A percentile compares a stretch with the other conserved stretches of the same genome.
Evolutionary conservation across 148 eudicot genomes (phyloP).

Genomic region (Pouteria glomerata): DNA sequence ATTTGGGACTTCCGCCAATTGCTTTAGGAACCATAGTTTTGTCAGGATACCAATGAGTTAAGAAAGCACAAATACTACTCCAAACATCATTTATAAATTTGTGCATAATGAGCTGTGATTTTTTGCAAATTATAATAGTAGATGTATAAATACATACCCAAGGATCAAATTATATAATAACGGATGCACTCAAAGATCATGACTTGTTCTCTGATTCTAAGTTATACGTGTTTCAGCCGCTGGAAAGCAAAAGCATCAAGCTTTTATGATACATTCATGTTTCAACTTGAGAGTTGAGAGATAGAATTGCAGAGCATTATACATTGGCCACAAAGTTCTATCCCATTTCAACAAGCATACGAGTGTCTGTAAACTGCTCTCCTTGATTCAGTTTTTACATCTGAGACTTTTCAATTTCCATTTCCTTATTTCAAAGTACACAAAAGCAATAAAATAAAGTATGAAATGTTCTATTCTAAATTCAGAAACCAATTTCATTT

Average conservation of each 20-base stretch:
- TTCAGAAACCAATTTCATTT: neutral
- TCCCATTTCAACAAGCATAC: too few species aligned
- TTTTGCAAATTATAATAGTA: neutral
- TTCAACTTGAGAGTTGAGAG: neutral
- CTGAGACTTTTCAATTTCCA: neutral
- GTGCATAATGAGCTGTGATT: too few species aligned
- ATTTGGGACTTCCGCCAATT: neutral
- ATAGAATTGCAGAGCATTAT: neutral
- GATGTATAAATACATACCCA: neutral
- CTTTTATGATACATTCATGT: neutral
- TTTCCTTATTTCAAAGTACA: neutral
- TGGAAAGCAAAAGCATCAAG: neutral
- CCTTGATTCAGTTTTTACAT: neutral
- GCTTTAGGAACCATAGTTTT: too few species aligned
- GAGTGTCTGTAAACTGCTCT: neutral
- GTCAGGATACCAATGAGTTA: too few species aligned
- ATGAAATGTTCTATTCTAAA: neutral
- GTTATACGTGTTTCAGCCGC: too few species aligned
- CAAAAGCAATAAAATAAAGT: neutral
- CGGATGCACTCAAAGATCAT: too few species aligned
- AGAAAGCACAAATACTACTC: too few species aligned
- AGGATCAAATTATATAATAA: neutral
- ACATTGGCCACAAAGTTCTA: neutral
- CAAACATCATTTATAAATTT: too few species aligned
- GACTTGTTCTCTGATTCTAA: too few species aligned